A percentile compares a stretch with the other conserved stretches of the same genome.
Evolutionary conservation across 306 rosid genomes (phyloP).

Genomic region (Cajanus cajan): DNA sequence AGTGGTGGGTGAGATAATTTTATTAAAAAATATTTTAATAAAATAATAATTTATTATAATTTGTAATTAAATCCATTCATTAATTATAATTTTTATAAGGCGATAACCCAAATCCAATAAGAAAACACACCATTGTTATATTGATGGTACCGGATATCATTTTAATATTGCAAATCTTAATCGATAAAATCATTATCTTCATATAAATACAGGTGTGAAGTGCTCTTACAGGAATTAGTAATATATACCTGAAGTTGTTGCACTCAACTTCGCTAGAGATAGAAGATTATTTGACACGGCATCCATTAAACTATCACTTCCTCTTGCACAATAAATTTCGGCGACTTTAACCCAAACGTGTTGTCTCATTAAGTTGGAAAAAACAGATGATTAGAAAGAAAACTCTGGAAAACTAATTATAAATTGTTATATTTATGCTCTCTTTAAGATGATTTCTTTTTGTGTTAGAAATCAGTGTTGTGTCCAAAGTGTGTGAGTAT

Average conservation of each 20-base stretch:
- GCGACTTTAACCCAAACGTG: neutral
- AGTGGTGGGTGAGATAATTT: too few relatives aligned
- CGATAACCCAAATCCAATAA: neutral
- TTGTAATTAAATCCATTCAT: neutral
- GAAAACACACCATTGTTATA: neutral
- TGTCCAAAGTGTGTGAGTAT: too few relatives aligned
- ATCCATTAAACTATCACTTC: neutral
- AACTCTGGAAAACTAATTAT: too few relatives aligned
- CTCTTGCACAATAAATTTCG: neutral
- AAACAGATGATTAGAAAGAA: too few relatives aligned
- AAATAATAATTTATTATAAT: neutral
- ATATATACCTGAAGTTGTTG: neutral
- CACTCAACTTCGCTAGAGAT: neutral
- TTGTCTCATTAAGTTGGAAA: neutral
- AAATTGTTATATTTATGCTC: too few relatives aligned
- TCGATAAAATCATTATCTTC: neutral
- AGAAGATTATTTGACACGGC: neutral
- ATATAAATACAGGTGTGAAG: too few relatives aligned
- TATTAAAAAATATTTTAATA: too few relatives aligned
- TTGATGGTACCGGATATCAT: neutral
- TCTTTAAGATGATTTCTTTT: too few relatives aligned
- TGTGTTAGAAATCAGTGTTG: too few relatives aligned
- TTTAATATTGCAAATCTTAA: neutral
- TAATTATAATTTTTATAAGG: neutral
- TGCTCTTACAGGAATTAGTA: neutral